Evolutionary conservation across 2,329 filamentous ascomycete genomes (phyloP).

Genomic region (Aspergillus novofumigatus): DNA sequence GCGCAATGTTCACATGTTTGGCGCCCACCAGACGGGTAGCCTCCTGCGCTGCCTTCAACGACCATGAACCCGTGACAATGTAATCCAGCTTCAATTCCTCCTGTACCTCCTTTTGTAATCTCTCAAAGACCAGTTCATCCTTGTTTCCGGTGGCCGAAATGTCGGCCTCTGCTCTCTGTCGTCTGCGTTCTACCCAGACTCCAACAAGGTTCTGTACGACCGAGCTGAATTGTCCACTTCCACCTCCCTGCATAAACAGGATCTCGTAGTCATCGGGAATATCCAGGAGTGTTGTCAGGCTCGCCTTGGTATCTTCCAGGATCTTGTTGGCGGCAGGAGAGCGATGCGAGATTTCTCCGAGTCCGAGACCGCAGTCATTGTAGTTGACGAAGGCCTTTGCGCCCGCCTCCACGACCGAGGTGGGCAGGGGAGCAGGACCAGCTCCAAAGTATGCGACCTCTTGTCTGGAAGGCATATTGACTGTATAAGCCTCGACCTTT

Average conservation of each 20-base stretch:
- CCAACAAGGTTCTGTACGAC: constrained; percentile 79
- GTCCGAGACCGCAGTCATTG: constrained; percentile 72
- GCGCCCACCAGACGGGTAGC: constrained; percentile 71
- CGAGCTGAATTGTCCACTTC: constrained; percentile 79
- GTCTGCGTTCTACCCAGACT: constrained; percentile 71
- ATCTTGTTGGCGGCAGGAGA: constrained; percentile 74
- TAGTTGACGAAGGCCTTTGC: constrained; percentile 77
- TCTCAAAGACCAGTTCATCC: constrained; percentile 54
- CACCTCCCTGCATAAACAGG: constrained; percentile 66
- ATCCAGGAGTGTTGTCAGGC: constrained; percentile 69
- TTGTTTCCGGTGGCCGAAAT: constrained; percentile 49
- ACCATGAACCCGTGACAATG: constrained; percentile 86
- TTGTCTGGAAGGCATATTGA: constrained; percentile 43
- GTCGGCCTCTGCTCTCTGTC: constrained; percentile 46
- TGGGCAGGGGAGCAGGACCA: constrained; percentile 82
- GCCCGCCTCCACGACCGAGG: constrained; percentile 71
- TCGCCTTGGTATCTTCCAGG: constrained; percentile 71
- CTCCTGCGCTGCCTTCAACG: constrained; percentile 82
- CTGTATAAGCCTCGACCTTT: neutral
- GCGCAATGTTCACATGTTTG: constrained; percentile 71
- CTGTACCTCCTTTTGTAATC: constrained; percentile 61
- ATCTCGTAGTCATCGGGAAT: constrained; percentile 85
- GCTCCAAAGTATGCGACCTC: constrained; percentile 86
- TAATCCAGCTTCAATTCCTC: constrained; percentile 80
- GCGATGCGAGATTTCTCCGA: constrained; percentile 88